Percentiles rank a stretch among this genome's conserved stretches.
Evolutionary conservation across 2,329 filamentous ascomycete species (phyloP).

Genomic region (Stachybotrys chartarum): DNA sequence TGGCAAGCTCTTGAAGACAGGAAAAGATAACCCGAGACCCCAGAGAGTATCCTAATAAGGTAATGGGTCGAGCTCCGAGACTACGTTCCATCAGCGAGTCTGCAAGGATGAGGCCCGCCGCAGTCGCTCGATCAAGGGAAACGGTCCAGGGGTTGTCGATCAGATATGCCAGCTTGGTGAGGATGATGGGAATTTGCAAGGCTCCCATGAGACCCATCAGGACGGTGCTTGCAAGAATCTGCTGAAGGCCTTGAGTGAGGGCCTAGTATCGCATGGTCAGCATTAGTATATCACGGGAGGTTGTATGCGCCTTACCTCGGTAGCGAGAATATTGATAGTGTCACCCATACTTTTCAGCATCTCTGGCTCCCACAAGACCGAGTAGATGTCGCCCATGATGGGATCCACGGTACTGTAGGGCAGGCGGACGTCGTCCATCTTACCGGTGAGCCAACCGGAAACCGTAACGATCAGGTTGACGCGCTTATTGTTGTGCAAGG

Average conservation of each 20-base stretch:
- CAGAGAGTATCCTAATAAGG: conserved; percentile 89
- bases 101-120: conserved; percentile 84
- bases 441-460: conserved; percentile 97
- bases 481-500: conserved; percentile 94
- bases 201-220: conserved; percentile 86
- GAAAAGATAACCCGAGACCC: conserved; percentile 90
- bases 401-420: conserved; percentile 96
- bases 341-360: conserved; percentile 98
- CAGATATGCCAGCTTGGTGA: conserved; percentile 90
- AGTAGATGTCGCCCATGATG: conserved; percentile 97
- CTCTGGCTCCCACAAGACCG: conserved; percentile 94
- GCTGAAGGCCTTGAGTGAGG: conserved; percentile 90
- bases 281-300: neutral
- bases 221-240: conserved; percentile 86
- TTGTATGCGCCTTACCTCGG: conserved; percentile 57
- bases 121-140: conserved; percentile 83
- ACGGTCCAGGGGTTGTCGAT: conserved; percentile 99
- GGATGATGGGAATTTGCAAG: conserved; percentile 80
- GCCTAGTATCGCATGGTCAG: conserved; percentile 47
- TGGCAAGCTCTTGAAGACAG: conserved; percentile 78
- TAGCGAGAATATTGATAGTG: conserved; percentile 96
- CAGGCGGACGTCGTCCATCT: conserved; percentile 90
- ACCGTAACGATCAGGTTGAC: conserved; percentile 94
- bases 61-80: conserved; percentile 83
- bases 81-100: conserved; percentile 91